Evolutionary conservation across 2,329 filamentous ascomycete species (phyloP), one percentile per base, ranked within the genome.

Genomic region (Trichothecium roseum): DNA sequence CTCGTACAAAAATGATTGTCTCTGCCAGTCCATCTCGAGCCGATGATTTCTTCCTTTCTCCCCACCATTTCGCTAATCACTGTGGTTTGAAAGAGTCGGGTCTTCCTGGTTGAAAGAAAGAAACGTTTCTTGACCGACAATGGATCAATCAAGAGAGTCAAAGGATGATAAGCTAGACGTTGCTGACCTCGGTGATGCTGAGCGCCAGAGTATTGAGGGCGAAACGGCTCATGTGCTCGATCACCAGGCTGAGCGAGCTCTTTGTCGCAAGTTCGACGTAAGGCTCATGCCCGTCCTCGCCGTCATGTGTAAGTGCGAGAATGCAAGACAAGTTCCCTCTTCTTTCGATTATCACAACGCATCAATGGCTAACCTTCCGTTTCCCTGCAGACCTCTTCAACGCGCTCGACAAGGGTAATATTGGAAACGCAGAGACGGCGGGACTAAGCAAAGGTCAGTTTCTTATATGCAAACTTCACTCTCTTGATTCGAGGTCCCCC

Each of bases 401-500:
- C 43, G 56, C 57, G 8, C 56, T 69, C 13, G 66, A 70, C 49
- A 55, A 54, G 36, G 48, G 51, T 16, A 63, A 62, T 49, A 43
- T 64, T 24, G 57, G 60, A 13, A 76, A 78, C 48, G 73, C 74
- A 9, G 72, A 76, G 54, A 72, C 77, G 28, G 60, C 58, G 26
- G 61, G 61, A 13, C 55, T 67, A 32, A 53, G 57, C 44, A 44
- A 65, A 35, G 40, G 52, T 54, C 39, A 8, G 37, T 14, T 28
- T 22, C 12, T 2, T 17, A 13, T n/a, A 8, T 28, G 13, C 13
- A 15, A 26, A 14, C 13, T 9, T 27, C 32, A 18, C 18, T 34
- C n/a, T n/a, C n/a, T n/a, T n/a, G n/a, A n/a, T n/a, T n/a, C n/a
- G n/a, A n/a, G n/a, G n/a, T n/a, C n/a, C n/a, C n/a, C n/a, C n/a